Conservation (phyloP, 2,329 filamentous ascomycete species). For the Exophiala bonariae region DNA sequence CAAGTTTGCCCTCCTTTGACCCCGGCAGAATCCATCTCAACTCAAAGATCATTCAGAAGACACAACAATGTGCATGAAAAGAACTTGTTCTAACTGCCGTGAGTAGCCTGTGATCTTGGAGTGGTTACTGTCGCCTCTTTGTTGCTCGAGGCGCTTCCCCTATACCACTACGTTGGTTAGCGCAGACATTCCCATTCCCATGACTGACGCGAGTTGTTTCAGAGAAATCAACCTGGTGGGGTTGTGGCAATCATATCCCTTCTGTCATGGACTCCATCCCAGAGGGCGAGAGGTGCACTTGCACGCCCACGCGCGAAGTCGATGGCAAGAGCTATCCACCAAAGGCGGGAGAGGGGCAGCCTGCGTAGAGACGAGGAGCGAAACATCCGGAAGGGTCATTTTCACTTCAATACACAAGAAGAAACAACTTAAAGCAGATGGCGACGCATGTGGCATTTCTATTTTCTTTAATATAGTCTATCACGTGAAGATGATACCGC, state of each 20-base stretch:
- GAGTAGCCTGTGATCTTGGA: conserved; percentile 28
- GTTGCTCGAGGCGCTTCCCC: too few species aligned
- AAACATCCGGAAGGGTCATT: too few species aligned
- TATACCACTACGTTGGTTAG: too few species aligned
- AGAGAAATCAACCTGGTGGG: conserved; percentile 56
- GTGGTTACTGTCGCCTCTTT: too few species aligned
- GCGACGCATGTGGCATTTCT: not conserved
- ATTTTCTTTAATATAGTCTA: not conserved
- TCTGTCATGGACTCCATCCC: conserved; percentile 55
- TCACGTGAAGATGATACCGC: conserved; percentile 53
- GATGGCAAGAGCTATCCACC: conserved; percentile 56
- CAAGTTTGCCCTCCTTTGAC: too few species aligned
- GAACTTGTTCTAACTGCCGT: conserved; percentile 53
- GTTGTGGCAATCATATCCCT: conserved; percentile 53
- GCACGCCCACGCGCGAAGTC: conserved; percentile 53
- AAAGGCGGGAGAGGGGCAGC: conserved; percentile 40
- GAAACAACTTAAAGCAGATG: too few species aligned
- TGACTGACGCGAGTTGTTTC: conserved; percentile 2
- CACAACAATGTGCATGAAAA: conserved; percentile 51
- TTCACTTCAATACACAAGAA: too few species aligned
- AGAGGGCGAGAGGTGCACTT: conserved; percentile 54
- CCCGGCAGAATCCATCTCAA: not conserved
- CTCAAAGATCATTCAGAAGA: not conserved
- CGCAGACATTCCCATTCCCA: conserved; percentile 5
- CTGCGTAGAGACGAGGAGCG: conserved; percentile 4